Conservation (phyloP, 331 rosid genomes). For the Cydonia oblonga region DNA sequence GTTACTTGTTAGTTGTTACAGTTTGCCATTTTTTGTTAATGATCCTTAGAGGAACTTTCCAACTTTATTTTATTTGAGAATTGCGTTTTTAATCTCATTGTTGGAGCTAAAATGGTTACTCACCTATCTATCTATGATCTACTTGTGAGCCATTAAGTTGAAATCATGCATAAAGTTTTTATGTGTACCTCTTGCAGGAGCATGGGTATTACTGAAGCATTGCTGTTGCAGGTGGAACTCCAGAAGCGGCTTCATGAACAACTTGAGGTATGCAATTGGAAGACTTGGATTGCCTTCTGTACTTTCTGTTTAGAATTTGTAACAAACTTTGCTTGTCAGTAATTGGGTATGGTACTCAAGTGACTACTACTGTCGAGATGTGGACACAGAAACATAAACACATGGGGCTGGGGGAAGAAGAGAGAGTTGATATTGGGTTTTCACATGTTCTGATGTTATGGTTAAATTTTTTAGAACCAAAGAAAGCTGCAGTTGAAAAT, state of each 20-base stretch:
- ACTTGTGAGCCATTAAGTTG: background rate
- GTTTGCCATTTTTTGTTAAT: background rate
- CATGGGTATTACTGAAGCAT: slow-evolving; percentile 76
- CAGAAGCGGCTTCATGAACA: slow-evolving; percentile 97
- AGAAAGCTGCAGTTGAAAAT: slow-evolving; percentile 75
- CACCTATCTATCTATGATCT: background rate
- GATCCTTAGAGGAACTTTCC: background rate
- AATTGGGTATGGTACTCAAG: background rate
- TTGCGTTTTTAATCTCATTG: background rate
- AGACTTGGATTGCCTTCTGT: background rate
- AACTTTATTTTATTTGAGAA: background rate
- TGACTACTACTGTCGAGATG: background rate
- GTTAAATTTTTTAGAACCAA: slow-evolving; percentile 43
- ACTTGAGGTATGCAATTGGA: slow-evolving; percentile 64
- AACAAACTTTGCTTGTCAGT: background rate
- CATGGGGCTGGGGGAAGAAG: background rate
- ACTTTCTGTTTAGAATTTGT: background rate
- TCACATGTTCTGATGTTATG: slow-evolving; percentile 9
- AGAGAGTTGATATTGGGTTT: background rate
- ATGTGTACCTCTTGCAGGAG: slow-evolving; percentile 37
- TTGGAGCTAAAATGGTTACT: background rate
- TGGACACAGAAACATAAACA: background rate
- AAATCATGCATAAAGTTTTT: background rate
- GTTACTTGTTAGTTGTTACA: background rate
- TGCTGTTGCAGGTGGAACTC: slow-evolving; percentile 85